Conservation (phyloP, 75 land plant species). For the Larix kaempferi region DNA sequence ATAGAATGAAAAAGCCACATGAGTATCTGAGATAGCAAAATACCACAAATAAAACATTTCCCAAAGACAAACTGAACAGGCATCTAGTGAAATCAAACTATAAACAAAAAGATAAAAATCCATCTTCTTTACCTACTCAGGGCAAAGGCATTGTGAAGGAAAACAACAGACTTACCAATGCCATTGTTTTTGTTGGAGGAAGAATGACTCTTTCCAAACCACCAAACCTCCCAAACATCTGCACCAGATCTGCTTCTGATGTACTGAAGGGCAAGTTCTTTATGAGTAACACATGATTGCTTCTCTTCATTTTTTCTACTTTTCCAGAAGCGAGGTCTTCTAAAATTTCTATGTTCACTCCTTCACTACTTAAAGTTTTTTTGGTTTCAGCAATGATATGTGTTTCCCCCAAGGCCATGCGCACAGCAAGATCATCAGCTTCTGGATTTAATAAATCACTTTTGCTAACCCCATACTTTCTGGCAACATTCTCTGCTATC, state of each 20-base stretch:
- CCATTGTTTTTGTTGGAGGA: conserved; percentile 89
- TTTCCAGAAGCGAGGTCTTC: conserved; percentile 73
- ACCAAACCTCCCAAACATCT: conserved; percentile 91
- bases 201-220: conserved; percentile 86
- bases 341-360: conserved; percentile 69
- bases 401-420: conserved; percentile 94
- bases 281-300: conserved; percentile 75
- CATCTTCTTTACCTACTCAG: not conserved
- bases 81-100: not conserved
- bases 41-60: not conserved
- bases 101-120: not conserved
- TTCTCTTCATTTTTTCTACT: conserved; percentile 61
- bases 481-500: conserved; percentile 94
- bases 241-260: conserved; percentile 65
- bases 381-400: conserved; percentile 92
- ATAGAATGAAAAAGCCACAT: too few species aligned
- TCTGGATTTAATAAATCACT: conserved; percentile 85
- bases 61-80: not conserved
- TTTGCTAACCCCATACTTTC: conserved; percentile 80
- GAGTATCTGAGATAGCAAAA: not conserved
- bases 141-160: not conserved
- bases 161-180: conserved; percentile 55
- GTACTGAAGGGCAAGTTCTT: conserved; percentile 93
- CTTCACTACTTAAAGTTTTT: conserved; percentile 67
- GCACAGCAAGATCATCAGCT: conserved; percentile 89